Evolutionary conservation across 2,329 filamentous ascomycete species (phyloP), one percentile per base, ranked within the genome.

Genomic region (Beauveria pseudobassiana): DNA sequence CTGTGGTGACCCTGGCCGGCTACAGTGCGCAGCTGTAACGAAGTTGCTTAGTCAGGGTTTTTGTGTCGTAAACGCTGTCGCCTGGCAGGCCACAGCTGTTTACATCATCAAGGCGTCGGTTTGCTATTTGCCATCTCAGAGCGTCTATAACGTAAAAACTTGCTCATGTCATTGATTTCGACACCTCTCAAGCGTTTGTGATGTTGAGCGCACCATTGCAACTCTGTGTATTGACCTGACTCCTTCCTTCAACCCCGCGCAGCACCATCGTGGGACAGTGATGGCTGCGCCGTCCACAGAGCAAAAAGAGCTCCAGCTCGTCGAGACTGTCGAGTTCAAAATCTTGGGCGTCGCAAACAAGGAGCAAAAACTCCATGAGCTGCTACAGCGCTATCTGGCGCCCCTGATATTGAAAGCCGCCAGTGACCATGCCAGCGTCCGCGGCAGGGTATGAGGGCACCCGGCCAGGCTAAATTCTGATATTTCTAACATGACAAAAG

Each of bases 371-470:
- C 83, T 99, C 1, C 86, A 93, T 72, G 77, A 86, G 26, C 79
- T 95, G 18, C 80, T 99, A 20, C 86, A 89, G 69, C 87, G 84
- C 48, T 97, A 93, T 70, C 80, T 99, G 28, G 79, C 89, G 3
- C 89, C 93, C 0, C 77, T 98, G 12, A 82, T 99, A 3, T 80
- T 97, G 62, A 98, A 98, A 72, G 86, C 96, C 38, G 87, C 83
- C 38, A 97, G 93, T 53, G 89, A 91, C 26, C 85, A 93, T 75
- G 82, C 86, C 56, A 81, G 86, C 50, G 95, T 98, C 30, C 85
- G 93, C 68, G 88, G 88, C 68, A 95, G 93, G 77, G 86, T 87
- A 71, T 65, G 71, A 64, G 22, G 34, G 16, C 6, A 16, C 10
- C 9, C 4, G 8, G 26, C 30, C 16, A 12, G 6, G 26, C 34